Conservation (phyloP, 768 basidiomycete genomes). For the Rubroboletus pulcherrimus region DNA sequence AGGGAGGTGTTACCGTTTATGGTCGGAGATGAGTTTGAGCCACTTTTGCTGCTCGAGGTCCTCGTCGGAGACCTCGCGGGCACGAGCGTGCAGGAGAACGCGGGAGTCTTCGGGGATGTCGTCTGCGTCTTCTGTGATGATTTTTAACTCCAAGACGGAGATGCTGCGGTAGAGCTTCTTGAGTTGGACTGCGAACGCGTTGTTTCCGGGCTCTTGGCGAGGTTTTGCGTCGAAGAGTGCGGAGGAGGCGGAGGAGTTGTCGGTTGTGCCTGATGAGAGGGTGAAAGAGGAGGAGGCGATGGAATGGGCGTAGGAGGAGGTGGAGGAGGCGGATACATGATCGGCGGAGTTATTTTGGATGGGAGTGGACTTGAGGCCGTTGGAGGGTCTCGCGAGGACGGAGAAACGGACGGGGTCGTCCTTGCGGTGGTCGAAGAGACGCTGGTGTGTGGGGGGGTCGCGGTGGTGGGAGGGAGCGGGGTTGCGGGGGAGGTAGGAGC, state of each 20-base stretch:
- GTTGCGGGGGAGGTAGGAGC: conserved; percentile 40
- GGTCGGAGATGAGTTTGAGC: conserved; percentile 65
- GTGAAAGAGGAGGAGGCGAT: conserved; percentile 67
- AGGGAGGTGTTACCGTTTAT: conserved; percentile 69
- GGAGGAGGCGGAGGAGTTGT: conserved; percentile 69
- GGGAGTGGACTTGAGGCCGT: conserved; percentile 40
- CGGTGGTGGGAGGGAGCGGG: conserved; percentile 36
- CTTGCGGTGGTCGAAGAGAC: conserved; percentile 84
- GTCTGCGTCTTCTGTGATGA: conserved; percentile 58
- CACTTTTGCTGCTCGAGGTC: conserved; percentile 76
- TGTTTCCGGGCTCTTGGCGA: conserved; percentile 54
- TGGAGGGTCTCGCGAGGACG: conserved; percentile 51
- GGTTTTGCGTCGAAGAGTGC: conserved; percentile 59
- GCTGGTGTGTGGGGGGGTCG: conserved; percentile 35
- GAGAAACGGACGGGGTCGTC: conserved; percentile 90
- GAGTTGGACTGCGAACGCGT: conserved; percentile 68
- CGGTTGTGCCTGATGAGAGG: conserved; percentile 69
- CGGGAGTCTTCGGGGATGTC: conserved; percentile 45
- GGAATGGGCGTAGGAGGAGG: conserved; percentile 71
- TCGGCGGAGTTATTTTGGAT: conserved; percentile 65
- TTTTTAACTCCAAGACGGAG: conserved; percentile 70
- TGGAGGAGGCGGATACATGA: conserved; percentile 70
- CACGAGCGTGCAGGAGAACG: conserved; percentile 33
- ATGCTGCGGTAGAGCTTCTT: conserved; percentile 84
- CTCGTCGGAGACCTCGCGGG: conserved; percentile 38